phyloP scores from a whole-genome alignment of 352 stramenopile species.

The Phytophthora tentaculata region DNA sequence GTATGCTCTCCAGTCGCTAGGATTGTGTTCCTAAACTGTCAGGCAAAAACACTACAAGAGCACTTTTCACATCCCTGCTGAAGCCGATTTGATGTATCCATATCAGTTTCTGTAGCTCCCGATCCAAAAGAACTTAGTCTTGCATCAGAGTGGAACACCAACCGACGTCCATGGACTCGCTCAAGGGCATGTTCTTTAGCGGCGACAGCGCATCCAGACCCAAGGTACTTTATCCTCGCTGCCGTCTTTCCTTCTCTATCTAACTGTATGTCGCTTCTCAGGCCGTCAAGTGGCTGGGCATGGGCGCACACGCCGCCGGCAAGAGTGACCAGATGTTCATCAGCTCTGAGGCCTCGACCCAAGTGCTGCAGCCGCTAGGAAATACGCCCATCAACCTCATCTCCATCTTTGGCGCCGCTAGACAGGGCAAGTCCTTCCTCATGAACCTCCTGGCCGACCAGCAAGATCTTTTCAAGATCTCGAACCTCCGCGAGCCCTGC shows the following conservation, averaged over 20 bases:
- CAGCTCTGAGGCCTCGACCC: conserved; percentile 49
- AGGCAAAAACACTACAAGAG: background rate
- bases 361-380: conserved; percentile 70
- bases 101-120: conserved; percentile 8
- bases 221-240: conserved; percentile 14
- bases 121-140: conserved; percentile 18
- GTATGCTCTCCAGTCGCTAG: background rate
- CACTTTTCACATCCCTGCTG: background rate
- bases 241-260: background rate
- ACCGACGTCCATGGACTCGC: conserved; percentile 32
- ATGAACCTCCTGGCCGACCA: conserved; percentile 90
- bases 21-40: conserved; percentile 2
- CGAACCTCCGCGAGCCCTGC: conserved; percentile 84
- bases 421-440: conserved; percentile 87
- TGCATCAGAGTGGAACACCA: background rate
- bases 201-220: conserved; percentile 19
- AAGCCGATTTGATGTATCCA: conserved; percentile 4
- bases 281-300: conserved; percentile 88
- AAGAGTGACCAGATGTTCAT: conserved; percentile 79
- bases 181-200: conserved; percentile 49
- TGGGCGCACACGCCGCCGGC: conserved; percentile 49
- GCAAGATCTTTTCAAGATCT: conserved; percentile 90
- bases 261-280: conserved; percentile 34
- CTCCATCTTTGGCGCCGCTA: conserved; percentile 84
- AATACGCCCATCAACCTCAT: conserved; percentile 83